Evolutionary conservation across 2,329 filamentous ascomycete species (phyloP).

Genomic region (Thielaviopsis populi): DNA sequence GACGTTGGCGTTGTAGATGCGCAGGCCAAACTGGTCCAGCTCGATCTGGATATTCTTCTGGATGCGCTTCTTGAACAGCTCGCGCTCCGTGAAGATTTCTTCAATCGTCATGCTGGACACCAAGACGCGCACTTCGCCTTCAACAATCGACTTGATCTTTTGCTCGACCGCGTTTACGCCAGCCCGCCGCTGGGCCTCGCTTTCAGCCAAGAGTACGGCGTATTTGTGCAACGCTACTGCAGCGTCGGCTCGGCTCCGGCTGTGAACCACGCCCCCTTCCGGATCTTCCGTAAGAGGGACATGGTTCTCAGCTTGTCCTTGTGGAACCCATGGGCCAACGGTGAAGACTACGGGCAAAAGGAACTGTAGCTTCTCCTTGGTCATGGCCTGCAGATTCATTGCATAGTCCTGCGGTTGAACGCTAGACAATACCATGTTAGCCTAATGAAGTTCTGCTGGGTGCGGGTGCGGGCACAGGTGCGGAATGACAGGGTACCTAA

Average conservation of each 20-base stretch:
- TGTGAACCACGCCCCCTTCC: not conserved
- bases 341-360: constrained; percentile 73
- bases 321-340: constrained; percentile 62
- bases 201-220: constrained; percentile 62
- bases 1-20: constrained; percentile 59
- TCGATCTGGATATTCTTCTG: constrained; percentile 65
- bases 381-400: constrained; percentile 77
- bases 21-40: constrained; percentile 62
- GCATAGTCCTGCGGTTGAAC: constrained; percentile 69
- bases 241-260: constrained; percentile 26
- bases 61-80: constrained; percentile 62
- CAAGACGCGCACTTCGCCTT: constrained; percentile 71
- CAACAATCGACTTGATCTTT: constrained; percentile 81
- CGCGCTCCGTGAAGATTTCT: constrained; percentile 66
- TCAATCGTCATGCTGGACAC: constrained; percentile 88
- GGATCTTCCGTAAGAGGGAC: not conserved
- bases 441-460: not conserved
- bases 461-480: no score
- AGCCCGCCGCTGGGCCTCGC: constrained; percentile 35
- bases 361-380: constrained; percentile 74
- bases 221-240: constrained; percentile 63
- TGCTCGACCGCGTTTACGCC: constrained; percentile 53
- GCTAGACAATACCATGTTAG: constrained; percentile 22
- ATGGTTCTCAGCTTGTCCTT: constrained; percentile 32
- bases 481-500: constrained; percentile 22